phyloP scores from a whole-genome alignment of 2,329 filamentous ascomycete species.

The Penicillium rolfsii region DNA sequence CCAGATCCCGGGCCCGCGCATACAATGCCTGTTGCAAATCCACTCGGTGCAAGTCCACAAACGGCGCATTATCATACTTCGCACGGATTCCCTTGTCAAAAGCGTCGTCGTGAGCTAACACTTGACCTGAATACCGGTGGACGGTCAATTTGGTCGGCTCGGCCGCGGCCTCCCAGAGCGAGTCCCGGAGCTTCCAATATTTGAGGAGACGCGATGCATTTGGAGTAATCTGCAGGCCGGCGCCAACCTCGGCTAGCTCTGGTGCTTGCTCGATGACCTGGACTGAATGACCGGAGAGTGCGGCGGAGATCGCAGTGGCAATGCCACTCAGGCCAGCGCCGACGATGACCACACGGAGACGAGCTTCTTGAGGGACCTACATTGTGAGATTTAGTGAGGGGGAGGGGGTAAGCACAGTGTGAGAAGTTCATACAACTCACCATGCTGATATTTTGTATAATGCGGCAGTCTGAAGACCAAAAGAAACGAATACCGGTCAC shows the following conservation, averaged over 20 bases:
- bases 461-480: not conserved
- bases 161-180: conserved; percentile 36
- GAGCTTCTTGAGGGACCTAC: conserved; percentile 27
- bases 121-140: conserved; percentile 38
- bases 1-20: conserved; percentile 56
- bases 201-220: conserved; percentile 39
- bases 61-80: conserved; percentile 61
- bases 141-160: conserved; percentile 40
- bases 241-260: conserved; percentile 55
- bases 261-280: conserved; percentile 37
- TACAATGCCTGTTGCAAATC: conserved; percentile 62
- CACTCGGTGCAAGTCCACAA: conserved; percentile 64
- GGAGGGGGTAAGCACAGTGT: not conserved
- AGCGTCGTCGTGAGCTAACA: conserved; percentile 52
- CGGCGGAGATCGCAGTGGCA: conserved; percentile 35
- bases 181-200: conserved; percentile 33
- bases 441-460: conserved; percentile 7
- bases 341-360: conserved; percentile 33
- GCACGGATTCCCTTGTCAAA: conserved; percentile 58
- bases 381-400: not conserved
- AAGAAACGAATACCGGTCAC: not conserved
- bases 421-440: not conserved
- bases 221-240: conserved; percentile 63
- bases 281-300: conserved; percentile 32
- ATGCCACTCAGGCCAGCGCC: conserved; percentile 40